Percentiles rank a stretch among this genome's conserved stretches.
These are phyloP conservation scores for Botrytis squamosa DNA, from an alignment of 2,329 filamentous ascomycete genomes.

Conservation along the genomic window DNA sequence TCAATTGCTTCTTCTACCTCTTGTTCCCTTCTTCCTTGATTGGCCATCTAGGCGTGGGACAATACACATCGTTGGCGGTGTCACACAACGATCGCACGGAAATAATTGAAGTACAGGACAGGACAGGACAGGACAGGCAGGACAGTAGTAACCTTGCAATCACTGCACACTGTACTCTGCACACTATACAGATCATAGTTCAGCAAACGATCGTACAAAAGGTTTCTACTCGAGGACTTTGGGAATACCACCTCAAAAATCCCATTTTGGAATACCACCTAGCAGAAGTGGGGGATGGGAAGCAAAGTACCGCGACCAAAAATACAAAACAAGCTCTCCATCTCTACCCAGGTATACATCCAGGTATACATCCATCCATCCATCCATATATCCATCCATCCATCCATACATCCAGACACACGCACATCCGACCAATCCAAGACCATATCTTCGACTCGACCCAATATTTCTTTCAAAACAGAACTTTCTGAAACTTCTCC, in stretches of 20 bases:
- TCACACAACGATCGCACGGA: constrained; percentile 15
- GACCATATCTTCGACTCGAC: neutral
- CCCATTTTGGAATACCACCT: constrained; percentile 1
- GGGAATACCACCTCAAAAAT: neutral
- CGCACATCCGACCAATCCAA: neutral
- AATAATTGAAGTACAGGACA: constrained; percentile 1
- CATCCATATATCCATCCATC: no score
- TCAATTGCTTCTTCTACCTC: neutral
- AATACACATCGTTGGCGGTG: constrained; percentile 12
- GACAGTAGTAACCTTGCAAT: constrained; percentile 12
- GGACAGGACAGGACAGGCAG: neutral
- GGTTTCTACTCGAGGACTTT: neutral
- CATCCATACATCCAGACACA: neutral
- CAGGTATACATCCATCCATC: neutral
- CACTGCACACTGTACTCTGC: neutral
- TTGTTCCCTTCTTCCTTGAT: neutral
- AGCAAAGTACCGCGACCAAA: neutral
- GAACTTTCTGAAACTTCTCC: constrained; percentile 11
- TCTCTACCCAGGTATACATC: neutral
- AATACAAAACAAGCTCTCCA: neutral
- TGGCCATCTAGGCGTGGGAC: neutral
- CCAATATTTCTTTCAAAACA: neutral
- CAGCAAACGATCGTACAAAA: neutral
- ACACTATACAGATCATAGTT: neutral
- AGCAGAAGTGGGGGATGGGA: constrained; percentile 10